Percentiles rank a stretch among this genome's conserved stretches.
These are phyloP conservation scores for Orbilia javanica DNA, from an alignment of 2,329 filamentous ascomycete genomes.

Conservation along the genomic window DNA sequence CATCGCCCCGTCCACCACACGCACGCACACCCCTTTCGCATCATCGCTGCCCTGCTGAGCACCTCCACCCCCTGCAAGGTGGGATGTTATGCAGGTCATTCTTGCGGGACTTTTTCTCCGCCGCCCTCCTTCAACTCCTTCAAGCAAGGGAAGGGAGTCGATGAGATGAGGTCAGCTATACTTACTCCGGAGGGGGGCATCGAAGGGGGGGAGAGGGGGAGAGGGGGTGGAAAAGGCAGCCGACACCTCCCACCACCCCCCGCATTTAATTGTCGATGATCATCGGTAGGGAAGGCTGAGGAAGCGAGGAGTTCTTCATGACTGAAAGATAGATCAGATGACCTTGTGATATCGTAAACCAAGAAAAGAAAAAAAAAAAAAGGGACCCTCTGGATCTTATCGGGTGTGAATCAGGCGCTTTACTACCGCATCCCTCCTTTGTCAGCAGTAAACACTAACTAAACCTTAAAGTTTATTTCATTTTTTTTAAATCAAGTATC, in stretches of 20 bases:
- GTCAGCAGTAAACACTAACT: neutral
- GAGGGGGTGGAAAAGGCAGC: no score
- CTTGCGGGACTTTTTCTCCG: constrained; percentile 34
- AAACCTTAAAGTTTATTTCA: constrained; percentile 10
- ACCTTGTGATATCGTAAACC: neutral
- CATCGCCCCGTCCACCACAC: neutral
- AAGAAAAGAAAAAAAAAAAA: neutral
- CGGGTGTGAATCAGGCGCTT: constrained; percentile 24
- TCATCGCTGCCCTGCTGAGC: constrained; percentile 23
- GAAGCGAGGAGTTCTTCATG: constrained; percentile 24
- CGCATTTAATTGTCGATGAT: constrained; percentile 24
- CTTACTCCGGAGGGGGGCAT: neutral
- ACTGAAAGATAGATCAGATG: neutral
- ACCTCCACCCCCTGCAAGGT: constrained; percentile 15
- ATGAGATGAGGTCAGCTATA: constrained; percentile 43
- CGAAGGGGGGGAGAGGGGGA: no score
- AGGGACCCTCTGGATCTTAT: constrained; percentile 2
- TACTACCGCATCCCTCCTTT: neutral
- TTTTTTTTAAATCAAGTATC: no score
- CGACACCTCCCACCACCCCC: constrained; percentile 9
- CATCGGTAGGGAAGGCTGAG: constrained; percentile 25
- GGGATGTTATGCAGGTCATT: constrained; percentile 47
- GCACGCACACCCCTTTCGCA: constrained; percentile 1
- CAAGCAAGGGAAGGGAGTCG: constrained; percentile 16
- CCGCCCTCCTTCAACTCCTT: neutral